Evolutionary conservation across 305 asterid species (phyloP), one percentile per base, ranked within the genome.

Genomic region (Plantago coronopus): DNA sequence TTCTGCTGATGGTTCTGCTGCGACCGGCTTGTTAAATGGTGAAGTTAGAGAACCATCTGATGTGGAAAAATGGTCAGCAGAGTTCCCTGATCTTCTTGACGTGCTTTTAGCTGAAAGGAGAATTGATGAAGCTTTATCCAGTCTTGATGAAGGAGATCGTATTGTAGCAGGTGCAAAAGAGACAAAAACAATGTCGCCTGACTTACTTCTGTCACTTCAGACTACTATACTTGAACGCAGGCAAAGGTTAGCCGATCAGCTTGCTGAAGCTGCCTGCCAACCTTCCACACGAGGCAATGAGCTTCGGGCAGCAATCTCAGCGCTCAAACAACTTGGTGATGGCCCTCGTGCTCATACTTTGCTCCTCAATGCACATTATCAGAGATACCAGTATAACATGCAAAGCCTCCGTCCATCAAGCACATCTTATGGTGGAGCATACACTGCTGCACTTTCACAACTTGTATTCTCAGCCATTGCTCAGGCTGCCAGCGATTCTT

Each of bases 381-480:
- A 89, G 86, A 80, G 95, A 76, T 89, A 83, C 78, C 97, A 85
- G 66, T 83, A 83, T 89, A 93, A 82, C 79, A 84, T 87, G 95
- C 96, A 85, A 73, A 81, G 87, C 75, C 91, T 93, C 22, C 95
- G 94, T 56, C 95, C 97, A 64, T 93, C 99, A 27, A 89, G 88
- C 79, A 85, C 97, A 46, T 89, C 98, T 62, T 89, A 89, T 73
- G 99, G 97, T 48, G 96, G 99, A 72, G 96, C 97, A 57, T 93
- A 93, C 59, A 93, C 99, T 34, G 97, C 97, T 46, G 94, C 97
- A 60, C 87, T 93, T 50, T 89, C 99, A 17, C 99, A 89, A 79
- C 85, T 93, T 65, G 96, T 85, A 58, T 93, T 93, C 76, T 89
- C 99, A 53, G 94, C 95, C 63, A 82, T 93, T 76, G 94, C 97